Conservation (phyloP, 108 stramenopile genomes). For the Skeletonema tropicum region DNA sequence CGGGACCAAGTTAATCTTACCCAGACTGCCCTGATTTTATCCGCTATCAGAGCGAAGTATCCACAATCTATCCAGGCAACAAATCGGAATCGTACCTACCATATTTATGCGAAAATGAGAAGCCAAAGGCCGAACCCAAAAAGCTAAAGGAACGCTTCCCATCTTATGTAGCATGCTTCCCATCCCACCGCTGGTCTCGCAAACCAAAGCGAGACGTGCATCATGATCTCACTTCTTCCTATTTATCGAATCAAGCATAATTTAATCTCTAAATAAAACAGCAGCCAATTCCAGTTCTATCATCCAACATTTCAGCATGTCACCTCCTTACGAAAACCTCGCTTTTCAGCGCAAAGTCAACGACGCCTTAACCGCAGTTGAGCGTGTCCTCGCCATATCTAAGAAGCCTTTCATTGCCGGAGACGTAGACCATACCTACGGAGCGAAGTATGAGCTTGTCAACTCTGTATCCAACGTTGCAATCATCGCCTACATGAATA, state of each 20-base stretch:
- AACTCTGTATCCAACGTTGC: slow-evolving; percentile 66
- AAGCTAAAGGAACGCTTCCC: too few species aligned
- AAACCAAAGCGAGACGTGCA: background rate
- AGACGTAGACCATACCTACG: slow-evolving; percentile 65
- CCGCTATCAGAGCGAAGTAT: too few species aligned
- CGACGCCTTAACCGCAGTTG: slow-evolving; percentile 34
- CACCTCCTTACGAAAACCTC: slow-evolving; percentile 1
- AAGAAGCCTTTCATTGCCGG: slow-evolving; percentile 37
- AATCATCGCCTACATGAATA: slow-evolving; percentile 64
- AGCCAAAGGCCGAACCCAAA: too few species aligned
- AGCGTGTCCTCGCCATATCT: slow-evolving; percentile 26
- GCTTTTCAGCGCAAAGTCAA: slow-evolving; percentile 43
- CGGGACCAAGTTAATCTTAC: too few species aligned
- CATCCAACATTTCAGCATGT: background rate
- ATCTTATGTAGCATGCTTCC: too few species aligned
- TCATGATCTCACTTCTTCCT: background rate
- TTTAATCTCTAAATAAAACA: background rate
- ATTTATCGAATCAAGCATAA: too few species aligned
- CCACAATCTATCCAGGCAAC: too few species aligned
- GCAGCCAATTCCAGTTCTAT: background rate
- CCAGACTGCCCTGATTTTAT: too few species aligned
- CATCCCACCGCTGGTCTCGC: too few species aligned
- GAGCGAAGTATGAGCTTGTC: slow-evolving; percentile 75
- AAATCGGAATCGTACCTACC: too few species aligned
- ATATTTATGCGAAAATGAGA: too few species aligned